These are phyloP conservation scores for Xylaria grammica DNA, from an alignment of 495 filamentous ascomycete genomes.

Conservation along the genomic window DNA sequence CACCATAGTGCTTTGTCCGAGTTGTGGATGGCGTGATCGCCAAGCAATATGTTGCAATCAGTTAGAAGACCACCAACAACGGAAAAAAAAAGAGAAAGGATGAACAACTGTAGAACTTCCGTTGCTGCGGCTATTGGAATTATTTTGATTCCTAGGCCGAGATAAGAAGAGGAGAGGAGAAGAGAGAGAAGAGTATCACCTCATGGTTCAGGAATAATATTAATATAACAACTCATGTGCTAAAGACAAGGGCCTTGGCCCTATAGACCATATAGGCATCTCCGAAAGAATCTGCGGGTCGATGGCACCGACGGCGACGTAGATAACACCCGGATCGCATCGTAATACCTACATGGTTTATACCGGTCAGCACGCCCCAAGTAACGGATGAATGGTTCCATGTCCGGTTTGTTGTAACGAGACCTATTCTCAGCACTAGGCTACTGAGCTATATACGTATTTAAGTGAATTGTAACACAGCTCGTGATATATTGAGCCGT, in stretches of 20 bases:
- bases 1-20: not conserved
- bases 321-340: too few relatives aligned
- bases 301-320: too few relatives aligned
- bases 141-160: not conserved
- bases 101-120: not conserved
- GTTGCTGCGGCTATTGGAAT: not conserved
- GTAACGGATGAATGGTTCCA: too few relatives aligned
- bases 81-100: not conserved
- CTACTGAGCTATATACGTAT: too few relatives aligned
- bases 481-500: too few relatives aligned
- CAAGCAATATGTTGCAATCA: slow-evolving; percentile 9
- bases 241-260: not conserved
- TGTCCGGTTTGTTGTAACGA: too few relatives aligned
- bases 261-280: too few relatives aligned
- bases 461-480: too few relatives aligned
- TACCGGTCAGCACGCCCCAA: too few relatives aligned
- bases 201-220: not conserved
- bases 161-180: not conserved
- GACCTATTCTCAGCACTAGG: too few relatives aligned
- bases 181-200: not conserved
- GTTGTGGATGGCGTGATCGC: slow-evolving; percentile 8
- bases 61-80: not conserved
- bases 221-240: not conserved
- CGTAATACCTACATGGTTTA: too few relatives aligned
- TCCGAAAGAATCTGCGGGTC: too few relatives aligned